Evolutionary conservation across 129 eudicot genomes (phyloP).

Genomic region (Flaveria robusta): DNA sequence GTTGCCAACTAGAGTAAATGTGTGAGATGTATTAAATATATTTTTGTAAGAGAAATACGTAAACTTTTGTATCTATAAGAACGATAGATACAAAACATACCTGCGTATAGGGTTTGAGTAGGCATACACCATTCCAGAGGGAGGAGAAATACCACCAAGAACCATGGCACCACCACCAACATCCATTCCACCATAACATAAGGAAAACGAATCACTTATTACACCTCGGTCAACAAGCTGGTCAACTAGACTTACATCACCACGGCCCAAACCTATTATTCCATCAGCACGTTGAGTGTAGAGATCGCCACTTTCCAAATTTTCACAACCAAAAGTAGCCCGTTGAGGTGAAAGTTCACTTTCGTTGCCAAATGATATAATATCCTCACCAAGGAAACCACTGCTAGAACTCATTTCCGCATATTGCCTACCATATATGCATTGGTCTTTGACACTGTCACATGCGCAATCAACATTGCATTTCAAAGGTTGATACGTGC

Average conservation of each 20-base stretch:
- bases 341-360: conserved; percentile 88
- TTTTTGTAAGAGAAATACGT: conserved; percentile 47
- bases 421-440: conserved; percentile 76
- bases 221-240: conserved; percentile 91
- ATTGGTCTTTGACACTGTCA: conserved; percentile 63
- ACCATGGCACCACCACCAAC: conserved; percentile 98
- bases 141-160: conserved; percentile 86
- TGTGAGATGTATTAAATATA: conserved; percentile 80
- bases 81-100: conserved; percentile 53
- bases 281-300: conserved; percentile 98
- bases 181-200: conserved; percentile 99
- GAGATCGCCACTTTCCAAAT: conserved; percentile 79
- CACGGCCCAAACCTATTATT: conserved; percentile 97
- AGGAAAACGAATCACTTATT: conserved; percentile 80
- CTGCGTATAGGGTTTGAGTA: conserved; percentile 85
- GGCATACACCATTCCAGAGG: conserved; percentile 66
- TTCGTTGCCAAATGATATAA: conserved; percentile 82
- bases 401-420: conserved; percentile 99
- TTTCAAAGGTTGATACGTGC: conserved; percentile 66
- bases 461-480: conserved; percentile 85
- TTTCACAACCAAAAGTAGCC: conserved; percentile 92
- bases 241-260: conserved; percentile 87
- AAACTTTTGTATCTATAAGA: conserved; percentile 36
- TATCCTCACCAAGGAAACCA: conserved; percentile 87
- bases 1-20: conserved; percentile 99